Evolutionary conservation across 345 rosid species (phyloP).

Genomic region (Eucalyptus sp.): DNA sequence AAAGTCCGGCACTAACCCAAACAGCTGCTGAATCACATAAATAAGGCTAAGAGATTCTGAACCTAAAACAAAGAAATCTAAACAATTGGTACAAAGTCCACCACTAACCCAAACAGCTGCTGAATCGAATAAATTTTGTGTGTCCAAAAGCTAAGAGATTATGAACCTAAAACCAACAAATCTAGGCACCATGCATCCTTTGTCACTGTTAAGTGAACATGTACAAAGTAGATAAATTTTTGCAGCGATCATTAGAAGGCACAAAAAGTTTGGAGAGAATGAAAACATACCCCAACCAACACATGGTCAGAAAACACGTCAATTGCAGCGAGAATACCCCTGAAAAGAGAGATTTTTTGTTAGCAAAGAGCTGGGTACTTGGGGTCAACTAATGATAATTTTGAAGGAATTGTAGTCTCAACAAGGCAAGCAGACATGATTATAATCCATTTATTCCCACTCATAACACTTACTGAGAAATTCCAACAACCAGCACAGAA

Average conservation of each 20-base stretch:
- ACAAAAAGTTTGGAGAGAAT: neutral
- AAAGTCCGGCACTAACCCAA: neutral
- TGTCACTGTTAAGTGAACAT: neutral
- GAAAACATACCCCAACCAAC: slow-evolving; percentile 73
- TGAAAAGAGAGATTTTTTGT: slow-evolving; percentile 10
- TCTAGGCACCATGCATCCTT: neutral
- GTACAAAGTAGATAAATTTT: neutral
- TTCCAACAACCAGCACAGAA: neutral
- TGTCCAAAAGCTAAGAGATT: neutral
- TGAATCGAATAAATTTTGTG: neutral
- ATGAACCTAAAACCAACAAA: neutral
- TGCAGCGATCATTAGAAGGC: neutral
- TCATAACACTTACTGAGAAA: neutral
- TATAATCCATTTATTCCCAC: neutral
- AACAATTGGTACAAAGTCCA: neutral
- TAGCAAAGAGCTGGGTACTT: neutral
- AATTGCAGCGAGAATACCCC: slow-evolving; percentile 93
- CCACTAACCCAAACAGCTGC: neutral
- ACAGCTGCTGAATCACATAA: neutral
- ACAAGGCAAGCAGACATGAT: neutral
- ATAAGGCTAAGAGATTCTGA: neutral
- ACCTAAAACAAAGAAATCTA: neutral
- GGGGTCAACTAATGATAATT: neutral
- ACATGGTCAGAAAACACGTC: slow-evolving; percentile 62
- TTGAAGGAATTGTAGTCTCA: neutral